phyloP scores from a whole-genome alignment of 2,329 filamentous ascomycete genomes.

The Aphanocladium album region DNA sequence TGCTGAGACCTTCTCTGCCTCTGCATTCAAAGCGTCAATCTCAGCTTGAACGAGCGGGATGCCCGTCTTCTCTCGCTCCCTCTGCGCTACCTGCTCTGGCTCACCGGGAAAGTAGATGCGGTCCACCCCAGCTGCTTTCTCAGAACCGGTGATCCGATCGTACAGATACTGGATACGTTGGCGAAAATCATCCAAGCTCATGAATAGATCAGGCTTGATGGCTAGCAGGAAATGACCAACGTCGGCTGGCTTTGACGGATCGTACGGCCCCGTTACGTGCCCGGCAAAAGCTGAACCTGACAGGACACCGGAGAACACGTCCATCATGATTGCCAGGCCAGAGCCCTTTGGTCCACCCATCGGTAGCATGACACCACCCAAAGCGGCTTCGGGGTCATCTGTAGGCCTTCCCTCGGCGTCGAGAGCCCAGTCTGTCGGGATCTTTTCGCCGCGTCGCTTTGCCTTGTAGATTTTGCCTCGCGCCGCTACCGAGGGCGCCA shows the following conservation, averaged over 20 bases:
- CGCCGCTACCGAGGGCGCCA: slow-evolving; percentile 66
- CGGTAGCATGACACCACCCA: slow-evolving; percentile 76
- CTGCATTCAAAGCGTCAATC: slow-evolving; percentile 50
- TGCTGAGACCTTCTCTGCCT: slow-evolving; percentile 42
- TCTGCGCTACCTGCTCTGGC: slow-evolving; percentile 52
- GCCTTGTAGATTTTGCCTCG: slow-evolving; percentile 72
- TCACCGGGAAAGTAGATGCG: slow-evolving; percentile 59
- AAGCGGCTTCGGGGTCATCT: slow-evolving; percentile 63
- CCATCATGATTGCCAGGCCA: slow-evolving; percentile 78
- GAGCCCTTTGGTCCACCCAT: slow-evolving; percentile 84
- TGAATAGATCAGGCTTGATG: slow-evolving; percentile 70
- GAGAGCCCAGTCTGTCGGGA: slow-evolving; percentile 69
- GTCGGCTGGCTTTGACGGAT: slow-evolving; percentile 61
- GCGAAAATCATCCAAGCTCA: slow-evolving; percentile 65
- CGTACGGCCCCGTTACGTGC: slow-evolving; percentile 71
- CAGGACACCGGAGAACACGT: slow-evolving; percentile 76
- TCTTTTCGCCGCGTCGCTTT: slow-evolving; percentile 60
- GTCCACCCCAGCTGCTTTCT: slow-evolving; percentile 52
- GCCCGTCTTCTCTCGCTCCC: slow-evolving; percentile 46
- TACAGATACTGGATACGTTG: slow-evolving; percentile 54
- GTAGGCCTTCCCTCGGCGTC: slow-evolving; percentile 65
- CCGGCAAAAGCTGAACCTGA: slow-evolving; percentile 76
- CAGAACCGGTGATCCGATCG: slow-evolving; percentile 46
- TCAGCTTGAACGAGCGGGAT: slow-evolving; percentile 56
- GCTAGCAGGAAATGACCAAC: slow-evolving; percentile 71